Conservation (phyloP, 2,329 filamentous ascomycete species). For the Cadophora sp. region DNA sequence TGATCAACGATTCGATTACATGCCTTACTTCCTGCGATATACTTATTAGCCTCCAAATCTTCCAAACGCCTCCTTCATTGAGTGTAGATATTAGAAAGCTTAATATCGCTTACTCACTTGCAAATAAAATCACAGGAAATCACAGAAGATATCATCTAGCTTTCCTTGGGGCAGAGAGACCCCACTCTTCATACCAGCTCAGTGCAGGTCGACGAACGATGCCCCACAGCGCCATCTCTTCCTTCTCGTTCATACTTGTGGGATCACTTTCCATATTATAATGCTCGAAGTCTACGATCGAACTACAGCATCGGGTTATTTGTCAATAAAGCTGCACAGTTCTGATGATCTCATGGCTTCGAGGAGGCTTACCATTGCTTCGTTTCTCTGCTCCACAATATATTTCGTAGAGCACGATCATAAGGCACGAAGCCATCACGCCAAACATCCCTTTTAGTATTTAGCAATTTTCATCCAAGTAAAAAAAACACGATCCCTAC, state of each 20-base stretch:
- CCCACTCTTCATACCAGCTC: slow-evolving; percentile 17
- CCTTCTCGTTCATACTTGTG: slow-evolving; percentile 9
- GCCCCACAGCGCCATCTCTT: slow-evolving; percentile 19
- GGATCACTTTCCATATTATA: not conserved
- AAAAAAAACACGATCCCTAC: not conserved
- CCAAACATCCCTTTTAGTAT: slow-evolving; percentile 5
- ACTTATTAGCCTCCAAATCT: too few species aligned
- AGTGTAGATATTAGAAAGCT: too few species aligned
- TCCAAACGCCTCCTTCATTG: too few species aligned
- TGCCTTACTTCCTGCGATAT: too few species aligned
- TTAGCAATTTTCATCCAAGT: not conserved
- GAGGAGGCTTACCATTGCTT: slow-evolving; percentile 4
- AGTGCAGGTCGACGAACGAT: slow-evolving; percentile 12
- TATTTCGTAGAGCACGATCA: slow-evolving; percentile 16
- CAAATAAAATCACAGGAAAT: not conserved
- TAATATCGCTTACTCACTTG: too few species aligned
- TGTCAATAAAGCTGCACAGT: not conserved
- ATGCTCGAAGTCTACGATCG: slow-evolving; percentile 20
- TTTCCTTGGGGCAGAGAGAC: slow-evolving; percentile 7
- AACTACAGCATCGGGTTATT: not conserved
- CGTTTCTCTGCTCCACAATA: slow-evolving; percentile 9
- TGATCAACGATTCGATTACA: too few species aligned
- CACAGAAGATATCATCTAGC: not conserved
- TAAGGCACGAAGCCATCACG: slow-evolving; percentile 14
- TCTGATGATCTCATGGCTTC: not conserved